phyloP scores from a whole-genome alignment of 31 red algal species.

The Odonthalia washingtoniensis region DNA sequence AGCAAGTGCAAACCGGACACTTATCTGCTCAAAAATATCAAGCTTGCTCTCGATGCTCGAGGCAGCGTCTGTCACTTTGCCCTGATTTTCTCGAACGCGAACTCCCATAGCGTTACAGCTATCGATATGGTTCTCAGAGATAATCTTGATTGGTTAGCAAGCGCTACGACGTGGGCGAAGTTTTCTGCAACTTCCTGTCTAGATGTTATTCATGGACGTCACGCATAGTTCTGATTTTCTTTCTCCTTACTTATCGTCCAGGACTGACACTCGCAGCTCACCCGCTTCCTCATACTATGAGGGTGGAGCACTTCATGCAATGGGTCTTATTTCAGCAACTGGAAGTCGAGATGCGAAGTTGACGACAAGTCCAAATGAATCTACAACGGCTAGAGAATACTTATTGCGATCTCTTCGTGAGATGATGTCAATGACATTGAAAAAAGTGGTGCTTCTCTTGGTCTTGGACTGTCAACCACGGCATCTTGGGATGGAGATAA shows the following conservation, averaged over 20 bases:
- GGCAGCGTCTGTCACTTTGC: constrained; percentile 88
- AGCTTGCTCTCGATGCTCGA: constrained; percentile 74
- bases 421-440: constrained; percentile 84
- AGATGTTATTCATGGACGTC: constrained; percentile 88
- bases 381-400: constrained; percentile 70
- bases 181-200: constrained; percentile 97
- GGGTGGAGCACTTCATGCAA: constrained; percentile 93
- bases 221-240: constrained; percentile 82
- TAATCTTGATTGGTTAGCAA: constrained; percentile 95
- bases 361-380: constrained; percentile 16
- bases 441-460: constrained; percentile 95
- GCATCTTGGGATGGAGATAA: constrained; percentile 82
- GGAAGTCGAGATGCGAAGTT: constrained; percentile 75
- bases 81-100: constrained; percentile 92
- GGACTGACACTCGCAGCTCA: constrained; percentile 42
- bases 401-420: constrained; percentile 78
- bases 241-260: constrained; percentile 87
- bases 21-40: constrained; percentile 88
- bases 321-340: constrained; percentile 93
- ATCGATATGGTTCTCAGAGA: constrained; percentile 89
- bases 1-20: constrained; percentile 82
- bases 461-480: constrained; percentile 87
- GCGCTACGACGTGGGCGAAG: constrained; percentile 92
- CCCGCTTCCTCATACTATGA: constrained; percentile 66
- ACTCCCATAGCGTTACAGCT: constrained; percentile 86